phyloP scores from a whole-genome alignment of 164 flowering plant genomes.

The Berberis vulgaris region DNA sequence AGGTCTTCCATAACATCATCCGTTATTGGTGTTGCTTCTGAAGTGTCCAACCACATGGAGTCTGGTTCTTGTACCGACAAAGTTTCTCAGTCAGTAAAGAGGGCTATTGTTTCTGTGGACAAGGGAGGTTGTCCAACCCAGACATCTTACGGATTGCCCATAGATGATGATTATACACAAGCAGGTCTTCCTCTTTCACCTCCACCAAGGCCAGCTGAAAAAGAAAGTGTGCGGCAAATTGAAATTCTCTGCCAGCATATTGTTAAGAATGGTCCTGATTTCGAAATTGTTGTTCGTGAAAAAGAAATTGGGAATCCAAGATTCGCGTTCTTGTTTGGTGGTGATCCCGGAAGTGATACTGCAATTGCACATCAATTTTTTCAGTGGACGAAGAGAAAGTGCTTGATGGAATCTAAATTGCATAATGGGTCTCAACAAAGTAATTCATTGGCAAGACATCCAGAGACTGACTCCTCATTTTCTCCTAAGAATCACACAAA shows the following conservation, averaged over 20 bases:
- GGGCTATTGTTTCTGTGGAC: too few species aligned
- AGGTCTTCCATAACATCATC: constrained; percentile 5
- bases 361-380: constrained; percentile 45
- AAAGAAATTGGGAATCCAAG: constrained; percentile 38
- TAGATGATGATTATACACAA: not conserved
- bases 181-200: constrained; percentile 14
- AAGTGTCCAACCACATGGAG: not conserved
- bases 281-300: constrained; percentile 29
- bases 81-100: too few species aligned
- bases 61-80: not conserved
- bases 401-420: constrained; percentile 10
- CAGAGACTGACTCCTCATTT: constrained; percentile 11
- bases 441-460: constrained; percentile 11
- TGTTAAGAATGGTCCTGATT: constrained; percentile 42
- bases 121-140: not conserved
- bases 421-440: constrained; percentile 9
- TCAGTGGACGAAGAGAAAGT: constrained; percentile 43
- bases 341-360: constrained; percentile 52
- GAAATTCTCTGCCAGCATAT: constrained; percentile 40
- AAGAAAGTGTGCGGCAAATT: constrained; percentile 28
- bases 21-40: constrained; percentile 9
- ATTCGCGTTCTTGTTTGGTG: constrained; percentile 45
- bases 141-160: not conserved
- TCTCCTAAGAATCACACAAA: constrained; percentile 8
- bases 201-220: constrained; percentile 39